Evolutionary conservation across 495 filamentous ascomycete genomes (phyloP).

Genomic region (Chaetomium cochliodes): DNA sequence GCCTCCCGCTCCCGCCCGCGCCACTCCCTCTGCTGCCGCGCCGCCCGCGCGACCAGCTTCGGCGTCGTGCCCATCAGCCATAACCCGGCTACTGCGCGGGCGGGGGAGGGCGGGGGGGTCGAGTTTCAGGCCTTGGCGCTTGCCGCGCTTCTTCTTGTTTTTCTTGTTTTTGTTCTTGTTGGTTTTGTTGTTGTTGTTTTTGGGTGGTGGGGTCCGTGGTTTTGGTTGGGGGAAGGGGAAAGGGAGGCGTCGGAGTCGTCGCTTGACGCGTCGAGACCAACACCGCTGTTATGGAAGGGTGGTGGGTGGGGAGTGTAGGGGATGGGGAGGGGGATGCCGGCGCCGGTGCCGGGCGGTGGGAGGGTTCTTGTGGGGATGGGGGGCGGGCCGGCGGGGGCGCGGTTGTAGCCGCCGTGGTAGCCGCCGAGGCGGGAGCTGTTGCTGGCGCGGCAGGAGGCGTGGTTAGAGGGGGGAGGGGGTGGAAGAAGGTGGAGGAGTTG

Average conservation of each 20-base stretch:
- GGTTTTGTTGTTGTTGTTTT: too few species aligned
- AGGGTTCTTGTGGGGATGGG: neutral
- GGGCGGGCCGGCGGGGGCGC: neutral
- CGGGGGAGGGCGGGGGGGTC: neutral
- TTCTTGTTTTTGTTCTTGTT: too few species aligned
- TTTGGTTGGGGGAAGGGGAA: too few species aligned
- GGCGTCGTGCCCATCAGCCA: constrained; percentile 17
- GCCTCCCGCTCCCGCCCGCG: neutral
- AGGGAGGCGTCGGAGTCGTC: too few species aligned
- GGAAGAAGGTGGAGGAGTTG: neutral
- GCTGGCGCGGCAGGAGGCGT: neutral
- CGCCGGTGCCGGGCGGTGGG: neutral
- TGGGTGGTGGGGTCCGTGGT: too few species aligned
- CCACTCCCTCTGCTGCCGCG: neutral
- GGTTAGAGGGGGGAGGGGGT: neutral
- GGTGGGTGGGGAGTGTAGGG: too few species aligned
- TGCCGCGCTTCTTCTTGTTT: too few species aligned
- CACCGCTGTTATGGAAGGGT: too few species aligned
- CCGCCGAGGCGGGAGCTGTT: neutral
- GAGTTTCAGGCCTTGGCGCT: neutral
- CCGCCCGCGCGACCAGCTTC: neutral
- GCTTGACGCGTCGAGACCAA: too few species aligned
- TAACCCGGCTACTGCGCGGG: neutral
- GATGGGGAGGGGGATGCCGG: neutral
- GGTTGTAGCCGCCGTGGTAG: neutral